Evolutionary conservation across 208 protist genomes (phyloP).

Genomic region (Acanthamoeba royreba): DNA sequence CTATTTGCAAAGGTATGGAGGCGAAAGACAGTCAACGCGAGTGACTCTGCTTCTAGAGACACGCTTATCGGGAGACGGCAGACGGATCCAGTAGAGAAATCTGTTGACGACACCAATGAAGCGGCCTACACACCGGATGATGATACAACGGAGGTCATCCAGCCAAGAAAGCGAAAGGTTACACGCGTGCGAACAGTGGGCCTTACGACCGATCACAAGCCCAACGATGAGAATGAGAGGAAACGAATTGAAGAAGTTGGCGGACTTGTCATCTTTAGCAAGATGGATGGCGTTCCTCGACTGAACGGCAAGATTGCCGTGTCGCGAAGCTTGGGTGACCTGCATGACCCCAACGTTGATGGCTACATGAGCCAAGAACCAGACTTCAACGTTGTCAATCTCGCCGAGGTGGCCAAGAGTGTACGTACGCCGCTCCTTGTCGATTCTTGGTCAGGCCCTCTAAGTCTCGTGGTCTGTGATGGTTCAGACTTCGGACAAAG

Average conservation of each 20-base stretch:
- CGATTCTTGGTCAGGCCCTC: background rate
- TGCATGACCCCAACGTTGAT: background rate
- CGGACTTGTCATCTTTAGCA: conserved; percentile 46
- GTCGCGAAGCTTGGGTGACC: conserved; percentile 73
- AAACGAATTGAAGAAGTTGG: conserved; percentile 71
- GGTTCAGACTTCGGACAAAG: background rate
- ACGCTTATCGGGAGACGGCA: too few relatives aligned
- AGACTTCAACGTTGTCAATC: background rate
- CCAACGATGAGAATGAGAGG: conserved; percentile 61
- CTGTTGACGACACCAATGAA: too few relatives aligned
- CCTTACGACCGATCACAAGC: conserved; percentile 68
- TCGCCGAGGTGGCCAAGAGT: background rate
- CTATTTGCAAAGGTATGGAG: too few relatives aligned
- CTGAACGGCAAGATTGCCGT: conserved; percentile 72
- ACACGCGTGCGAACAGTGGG: background rate
- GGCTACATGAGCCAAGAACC: conserved; percentile 4
- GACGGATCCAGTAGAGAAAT: too few relatives aligned
- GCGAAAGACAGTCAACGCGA: too few relatives aligned
- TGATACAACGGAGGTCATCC: too few relatives aligned
- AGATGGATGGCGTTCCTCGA: conserved; percentile 48
- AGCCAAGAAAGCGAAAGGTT: background rate
- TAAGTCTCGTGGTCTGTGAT: background rate
- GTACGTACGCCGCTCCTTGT: background rate
- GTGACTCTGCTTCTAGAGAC: too few relatives aligned
- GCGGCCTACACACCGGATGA: too few relatives aligned